Conservation (phyloP, 164 flowering plant genomes). For the Sedum album region DNA sequence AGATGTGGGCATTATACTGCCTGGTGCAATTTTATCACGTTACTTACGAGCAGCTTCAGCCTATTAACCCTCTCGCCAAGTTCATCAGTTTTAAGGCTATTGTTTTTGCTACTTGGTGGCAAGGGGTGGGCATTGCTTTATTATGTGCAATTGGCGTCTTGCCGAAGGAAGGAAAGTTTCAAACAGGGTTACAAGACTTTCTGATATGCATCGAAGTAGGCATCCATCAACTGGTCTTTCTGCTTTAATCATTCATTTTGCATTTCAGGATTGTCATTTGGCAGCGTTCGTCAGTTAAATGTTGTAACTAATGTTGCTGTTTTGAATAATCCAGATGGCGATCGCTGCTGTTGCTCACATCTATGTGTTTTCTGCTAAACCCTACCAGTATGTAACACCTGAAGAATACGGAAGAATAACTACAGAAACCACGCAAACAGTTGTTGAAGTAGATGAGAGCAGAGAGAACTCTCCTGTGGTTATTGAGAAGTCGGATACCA, state of each 20-base stretch:
- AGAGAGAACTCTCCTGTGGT: slow-evolving; percentile 35
- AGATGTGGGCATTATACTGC: slow-evolving; percentile 92
- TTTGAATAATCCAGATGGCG: slow-evolving; percentile 52
- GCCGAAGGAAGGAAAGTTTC: slow-evolving; percentile 47
- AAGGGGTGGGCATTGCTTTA: slow-evolving; percentile 81
- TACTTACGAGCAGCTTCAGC: slow-evolving; percentile 55
- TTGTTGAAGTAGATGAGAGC: slow-evolving; percentile 32
- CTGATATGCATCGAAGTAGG: slow-evolving; percentile 85
- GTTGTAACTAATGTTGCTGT: neutral
- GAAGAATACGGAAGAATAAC: slow-evolving; percentile 34
- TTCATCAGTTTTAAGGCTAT: slow-evolving; percentile 95
- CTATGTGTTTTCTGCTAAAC: slow-evolving; percentile 65
- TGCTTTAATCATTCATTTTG: neutral
- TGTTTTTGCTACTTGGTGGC: slow-evolving; percentile 98
- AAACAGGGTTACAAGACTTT: slow-evolving; percentile 70
- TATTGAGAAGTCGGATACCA: slow-evolving; percentile 47
- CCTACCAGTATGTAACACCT: slow-evolving; percentile 41
- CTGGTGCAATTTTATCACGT: slow-evolving; percentile 83
- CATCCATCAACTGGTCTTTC: neutral
- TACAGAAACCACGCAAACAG: slow-evolving; percentile 32
- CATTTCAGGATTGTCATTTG: neutral
- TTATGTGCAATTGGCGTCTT: slow-evolving; percentile 45
- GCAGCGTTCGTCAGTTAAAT: neutral
- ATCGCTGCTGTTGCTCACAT: slow-evolving; percentile 81
- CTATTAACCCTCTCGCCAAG: slow-evolving; percentile 78